These are phyloP conservation scores for Hypoxylon sp. DNA, from an alignment of 2,329 filamentous ascomycete species.

Conservation along the genomic window DNA sequence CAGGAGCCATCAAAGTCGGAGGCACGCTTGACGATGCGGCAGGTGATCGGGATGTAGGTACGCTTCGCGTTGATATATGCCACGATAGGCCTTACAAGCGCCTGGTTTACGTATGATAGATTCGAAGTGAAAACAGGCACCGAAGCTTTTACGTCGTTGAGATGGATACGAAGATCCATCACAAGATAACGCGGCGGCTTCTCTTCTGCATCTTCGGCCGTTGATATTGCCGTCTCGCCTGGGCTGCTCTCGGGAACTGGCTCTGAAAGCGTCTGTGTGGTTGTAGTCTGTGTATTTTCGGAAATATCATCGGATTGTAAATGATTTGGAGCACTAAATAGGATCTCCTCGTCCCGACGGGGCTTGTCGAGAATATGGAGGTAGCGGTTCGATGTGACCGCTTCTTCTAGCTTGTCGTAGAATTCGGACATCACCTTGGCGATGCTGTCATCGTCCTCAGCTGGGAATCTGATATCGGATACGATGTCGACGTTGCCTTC, in stretches of 20 bases:
- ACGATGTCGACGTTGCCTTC: slow-evolving; percentile 98
- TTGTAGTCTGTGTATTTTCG: slow-evolving; percentile 30
- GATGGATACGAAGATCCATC: slow-evolving; percentile 93
- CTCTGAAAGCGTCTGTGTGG: not conserved
- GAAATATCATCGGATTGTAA: slow-evolving; percentile 27
- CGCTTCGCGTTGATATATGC: slow-evolving; percentile 97
- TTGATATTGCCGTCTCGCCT: not conserved
- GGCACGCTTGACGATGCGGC: slow-evolving; percentile 89
- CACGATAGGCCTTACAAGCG: slow-evolving; percentile 93
- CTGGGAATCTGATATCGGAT: slow-evolving; percentile 93
- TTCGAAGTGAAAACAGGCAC: slow-evolving; percentile 93
- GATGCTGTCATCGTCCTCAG: slow-evolving; percentile 87
- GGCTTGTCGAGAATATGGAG: slow-evolving; percentile 67
- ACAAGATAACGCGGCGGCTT: slow-evolving; percentile 84
- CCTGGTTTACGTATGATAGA: slow-evolving; percentile 95
- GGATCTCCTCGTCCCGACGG: slow-evolving; percentile 44
- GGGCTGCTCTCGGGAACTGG: not conserved
- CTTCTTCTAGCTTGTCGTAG: slow-evolving; percentile 94
- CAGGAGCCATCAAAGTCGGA: slow-evolving; percentile 95
- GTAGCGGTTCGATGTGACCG: slow-evolving; percentile 82
- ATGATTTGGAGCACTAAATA: slow-evolving; percentile 41
- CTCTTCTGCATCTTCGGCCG: slow-evolving; percentile 46
- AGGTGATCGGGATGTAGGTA: slow-evolving; percentile 95
- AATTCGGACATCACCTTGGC: slow-evolving; percentile 97
- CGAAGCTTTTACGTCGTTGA: slow-evolving; percentile 93